Percentiles rank a stretch among this genome's conserved stretches.
Conservation (phyloP, 2,329 filamentous ascomycete species). For the Fusarium mundagurra region DNA sequence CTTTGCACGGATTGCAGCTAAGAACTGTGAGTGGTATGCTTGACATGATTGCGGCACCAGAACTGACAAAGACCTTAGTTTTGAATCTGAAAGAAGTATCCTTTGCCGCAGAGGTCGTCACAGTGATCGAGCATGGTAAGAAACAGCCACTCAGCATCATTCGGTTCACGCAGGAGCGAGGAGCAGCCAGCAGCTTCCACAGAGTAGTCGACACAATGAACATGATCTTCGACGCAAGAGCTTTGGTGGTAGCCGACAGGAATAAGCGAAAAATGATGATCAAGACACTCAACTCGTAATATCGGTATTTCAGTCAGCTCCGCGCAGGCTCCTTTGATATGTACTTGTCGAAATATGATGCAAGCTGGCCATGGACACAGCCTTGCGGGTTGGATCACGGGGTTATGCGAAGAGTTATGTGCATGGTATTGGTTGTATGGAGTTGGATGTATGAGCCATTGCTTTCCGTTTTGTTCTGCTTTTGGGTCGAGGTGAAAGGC, state of each 20-base stretch:
- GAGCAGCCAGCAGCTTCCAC: slow-evolving; percentile 90
- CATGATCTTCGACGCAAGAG: slow-evolving; percentile 71
- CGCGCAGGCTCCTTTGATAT: not conserved
- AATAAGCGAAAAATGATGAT: slow-evolving; percentile 78
- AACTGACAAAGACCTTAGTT: slow-evolving; percentile 59
- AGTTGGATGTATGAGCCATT: slow-evolving; percentile 38
- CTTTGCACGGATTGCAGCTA: slow-evolving; percentile 77
- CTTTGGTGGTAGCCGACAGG: slow-evolving; percentile 74
- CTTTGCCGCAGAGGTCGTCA: slow-evolving; percentile 88
- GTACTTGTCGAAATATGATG: not conserved
- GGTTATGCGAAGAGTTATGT: slow-evolving; percentile 19
- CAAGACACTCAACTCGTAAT: slow-evolving; percentile 68
- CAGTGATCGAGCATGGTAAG: slow-evolving; percentile 85
- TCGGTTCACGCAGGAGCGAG: slow-evolving; percentile 87
- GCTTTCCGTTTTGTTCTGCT: slow-evolving; percentile 21
- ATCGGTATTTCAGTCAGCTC: not conserved
- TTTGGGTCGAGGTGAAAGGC: slow-evolving; percentile 5
- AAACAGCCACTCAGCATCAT: slow-evolving; percentile 81
- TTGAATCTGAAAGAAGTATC: slow-evolving; percentile 87
- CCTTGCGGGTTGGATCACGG: slow-evolving; percentile 15
- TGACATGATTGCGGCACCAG: not conserved
- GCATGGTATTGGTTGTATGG: slow-evolving; percentile 21
- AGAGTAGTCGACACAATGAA: slow-evolving; percentile 82
- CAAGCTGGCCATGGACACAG: not conserved
- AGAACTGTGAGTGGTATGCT: slow-evolving; percentile 73